Evolutionary conservation across 2,329 filamentous ascomycete genomes (phyloP).

Genomic region (Fragosphaeria purpurea): DNA sequence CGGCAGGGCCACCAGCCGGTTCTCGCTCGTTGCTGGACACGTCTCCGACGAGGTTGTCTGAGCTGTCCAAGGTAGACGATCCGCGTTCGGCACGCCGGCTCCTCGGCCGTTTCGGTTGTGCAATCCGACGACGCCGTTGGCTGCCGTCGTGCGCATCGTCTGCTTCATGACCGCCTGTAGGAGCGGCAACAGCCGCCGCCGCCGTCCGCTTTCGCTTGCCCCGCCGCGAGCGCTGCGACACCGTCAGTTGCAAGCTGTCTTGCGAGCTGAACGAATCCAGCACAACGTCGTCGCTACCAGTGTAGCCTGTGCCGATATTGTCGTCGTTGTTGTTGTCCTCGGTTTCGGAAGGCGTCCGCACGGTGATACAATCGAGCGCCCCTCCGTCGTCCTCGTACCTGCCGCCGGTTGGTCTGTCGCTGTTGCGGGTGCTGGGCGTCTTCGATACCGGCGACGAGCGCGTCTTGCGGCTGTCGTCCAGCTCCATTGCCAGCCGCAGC

Average conservation of each 20-base stretch:
- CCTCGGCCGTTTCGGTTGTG: neutral
- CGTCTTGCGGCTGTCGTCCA: constrained; percentile 14
- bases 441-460: constrained; percentile 2
- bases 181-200: too few relatives aligned
- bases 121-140: neutral
- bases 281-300: constrained; percentile 7
- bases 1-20: too few relatives aligned
- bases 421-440: constrained; percentile 16
- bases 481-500: constrained; percentile 38
- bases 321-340: constrained; percentile 6
- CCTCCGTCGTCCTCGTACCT: constrained; percentile 7
- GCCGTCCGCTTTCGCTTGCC: constrained; percentile 13
- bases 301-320: neutral
- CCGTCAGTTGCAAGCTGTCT: constrained; percentile 5
- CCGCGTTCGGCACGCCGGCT: neutral
- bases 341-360: constrained; percentile 8
- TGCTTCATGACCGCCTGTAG: too few relatives aligned
- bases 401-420: constrained; percentile 1
- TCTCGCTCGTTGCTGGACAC: too few relatives aligned
- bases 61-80: too few relatives aligned
- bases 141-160: neutral
- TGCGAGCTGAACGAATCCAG: neutral
- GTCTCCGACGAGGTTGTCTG: too few relatives aligned
- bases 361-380: constrained; percentile 23
- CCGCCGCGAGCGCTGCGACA: neutral